phyloP scores from a whole-genome alignment of 345 rosid genomes.

The Eutrema japonicum region DNA sequence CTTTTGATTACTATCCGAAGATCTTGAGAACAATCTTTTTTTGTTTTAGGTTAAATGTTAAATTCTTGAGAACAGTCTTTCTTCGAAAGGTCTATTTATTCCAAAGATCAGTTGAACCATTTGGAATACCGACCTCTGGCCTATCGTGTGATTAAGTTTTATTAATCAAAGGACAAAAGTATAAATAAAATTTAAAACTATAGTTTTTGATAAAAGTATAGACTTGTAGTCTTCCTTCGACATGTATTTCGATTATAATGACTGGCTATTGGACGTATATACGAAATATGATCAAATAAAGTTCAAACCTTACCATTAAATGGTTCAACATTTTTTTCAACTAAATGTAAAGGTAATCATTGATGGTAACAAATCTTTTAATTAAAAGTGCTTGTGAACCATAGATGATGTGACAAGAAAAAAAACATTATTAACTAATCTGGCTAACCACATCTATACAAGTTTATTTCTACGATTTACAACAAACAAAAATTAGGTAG shows the following conservation, averaged over 20 bases:
- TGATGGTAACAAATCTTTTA: background rate
- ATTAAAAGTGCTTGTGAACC: background rate
- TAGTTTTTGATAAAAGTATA: too few species aligned
- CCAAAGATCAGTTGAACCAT: background rate
- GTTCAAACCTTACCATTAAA: background rate
- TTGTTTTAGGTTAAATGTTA: too few species aligned
- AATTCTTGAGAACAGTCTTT: too few species aligned
- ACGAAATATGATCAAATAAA: background rate
- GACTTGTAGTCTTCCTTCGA: background rate
- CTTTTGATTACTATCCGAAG: background rate
- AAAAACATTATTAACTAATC: conserved; percentile 2
- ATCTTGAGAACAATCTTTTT: too few species aligned
- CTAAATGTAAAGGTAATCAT: background rate
- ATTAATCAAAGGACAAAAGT: background rate
- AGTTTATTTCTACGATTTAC: conserved; percentile 38
- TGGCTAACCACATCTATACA: conserved; percentile 29
- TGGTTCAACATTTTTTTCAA: background rate
- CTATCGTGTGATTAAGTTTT: too few species aligned
- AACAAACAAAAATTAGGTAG: conserved; percentile 32
- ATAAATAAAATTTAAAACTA: too few species aligned
- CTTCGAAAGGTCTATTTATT: too few species aligned
- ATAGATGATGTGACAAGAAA: background rate
- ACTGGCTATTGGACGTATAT: background rate
- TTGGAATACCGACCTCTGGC: background rate
- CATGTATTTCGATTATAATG: background rate